phyloP scores from a whole-genome alignment of 352 stramenopile species.

The Stephanocyclus meneghinianus region DNA sequence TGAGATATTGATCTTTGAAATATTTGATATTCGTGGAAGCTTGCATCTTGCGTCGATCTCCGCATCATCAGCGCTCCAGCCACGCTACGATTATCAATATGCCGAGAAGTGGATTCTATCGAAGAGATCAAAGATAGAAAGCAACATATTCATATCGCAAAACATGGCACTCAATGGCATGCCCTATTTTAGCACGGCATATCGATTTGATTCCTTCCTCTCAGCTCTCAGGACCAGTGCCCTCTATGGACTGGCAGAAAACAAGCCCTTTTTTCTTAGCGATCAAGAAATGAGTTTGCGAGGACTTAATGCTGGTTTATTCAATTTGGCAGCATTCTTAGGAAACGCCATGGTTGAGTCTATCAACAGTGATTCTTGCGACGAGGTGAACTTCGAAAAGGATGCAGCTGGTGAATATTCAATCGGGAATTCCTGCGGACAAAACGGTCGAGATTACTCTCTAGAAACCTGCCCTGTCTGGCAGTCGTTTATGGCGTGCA shows the following conservation, averaged over 20 bases:
- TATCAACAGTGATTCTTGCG: constrained; percentile 34
- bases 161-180: constrained; percentile 21
- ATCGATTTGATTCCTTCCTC: constrained; percentile 26
- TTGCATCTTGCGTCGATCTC: neutral
- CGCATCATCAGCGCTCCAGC: neutral
- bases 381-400: constrained; percentile 38
- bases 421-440: constrained; percentile 44
- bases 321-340: constrained; percentile 40
- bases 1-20: constrained; percentile 36
- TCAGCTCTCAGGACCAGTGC: constrained; percentile 18
- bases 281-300: constrained; percentile 19
- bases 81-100: constrained; percentile 30
- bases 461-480: constrained; percentile 24
- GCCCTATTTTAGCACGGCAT: constrained; percentile 34
- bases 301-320: constrained; percentile 38
- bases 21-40: constrained; percentile 27
- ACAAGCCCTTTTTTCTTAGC: constrained; percentile 31
- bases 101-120: constrained; percentile 30
- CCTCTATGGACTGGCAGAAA: constrained; percentile 23
- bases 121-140: constrained; percentile 40
- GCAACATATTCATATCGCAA: constrained; percentile 35
- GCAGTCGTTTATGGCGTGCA: constrained; percentile 52
- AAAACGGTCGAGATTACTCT: constrained; percentile 46
- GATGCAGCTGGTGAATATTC: constrained; percentile 30
- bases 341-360: constrained; percentile 27